Conservation (phyloP, 2,329 filamentous ascomycete genomes). For the Monosporascus sp. region DNA sequence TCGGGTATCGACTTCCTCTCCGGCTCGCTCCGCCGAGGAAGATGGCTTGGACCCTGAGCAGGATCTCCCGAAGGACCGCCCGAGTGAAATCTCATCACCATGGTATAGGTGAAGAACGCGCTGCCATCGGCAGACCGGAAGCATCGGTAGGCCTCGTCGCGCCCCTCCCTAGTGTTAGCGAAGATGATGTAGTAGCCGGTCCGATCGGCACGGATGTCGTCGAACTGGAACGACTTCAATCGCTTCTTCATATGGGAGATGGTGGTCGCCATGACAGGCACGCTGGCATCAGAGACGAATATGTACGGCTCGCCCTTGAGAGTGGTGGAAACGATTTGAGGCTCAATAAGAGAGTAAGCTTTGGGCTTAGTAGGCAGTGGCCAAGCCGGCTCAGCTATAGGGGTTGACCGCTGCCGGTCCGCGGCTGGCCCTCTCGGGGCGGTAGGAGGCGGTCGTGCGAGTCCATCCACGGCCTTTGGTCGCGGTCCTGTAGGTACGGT, state of each 20-base stretch:
- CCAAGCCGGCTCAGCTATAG: constrained; percentile 30
- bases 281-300: constrained; percentile 79
- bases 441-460: constrained; percentile 67
- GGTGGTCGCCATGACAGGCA: constrained; percentile 80
- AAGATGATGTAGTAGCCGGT: constrained; percentile 93
- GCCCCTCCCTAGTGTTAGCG: constrained; percentile 67
- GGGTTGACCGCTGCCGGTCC: constrained; percentile 33
- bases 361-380: constrained; percentile 37
- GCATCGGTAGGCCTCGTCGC: constrained; percentile 76
- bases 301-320: constrained; percentile 81
- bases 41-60: constrained; percentile 22
- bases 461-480: constrained; percentile 34
- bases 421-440: constrained; percentile 80
- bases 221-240: constrained; percentile 74
- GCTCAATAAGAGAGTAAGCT: constrained; percentile 54
- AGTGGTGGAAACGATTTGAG: constrained; percentile 59
- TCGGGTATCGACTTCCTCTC: constrained; percentile 31
- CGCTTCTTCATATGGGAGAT: constrained; percentile 87
- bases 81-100: constrained; percentile 79
- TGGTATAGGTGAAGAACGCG: constrained; percentile 82
- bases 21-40: constrained; percentile 17
- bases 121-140: constrained; percentile 73
- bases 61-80: constrained; percentile 21
- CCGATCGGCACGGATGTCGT: constrained; percentile 76
- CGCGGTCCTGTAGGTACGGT: constrained; percentile 21